Evolutionary conservation across 2,329 filamentous ascomycete species (phyloP).

Genomic region (Microcyclospora tardicrescens): DNA sequence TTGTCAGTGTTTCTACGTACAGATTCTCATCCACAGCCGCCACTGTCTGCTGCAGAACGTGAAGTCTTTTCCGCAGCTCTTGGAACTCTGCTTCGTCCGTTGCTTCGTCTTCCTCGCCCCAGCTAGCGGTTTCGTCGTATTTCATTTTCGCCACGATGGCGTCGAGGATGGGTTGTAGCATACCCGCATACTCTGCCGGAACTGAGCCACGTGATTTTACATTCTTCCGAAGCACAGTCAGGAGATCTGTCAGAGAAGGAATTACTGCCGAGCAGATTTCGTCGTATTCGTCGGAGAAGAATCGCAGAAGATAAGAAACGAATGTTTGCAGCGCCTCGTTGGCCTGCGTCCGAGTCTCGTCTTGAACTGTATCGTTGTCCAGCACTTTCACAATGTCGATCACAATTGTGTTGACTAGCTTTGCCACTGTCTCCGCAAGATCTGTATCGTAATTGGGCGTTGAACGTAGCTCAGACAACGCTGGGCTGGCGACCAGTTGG

Average conservation of each 20-base stretch:
- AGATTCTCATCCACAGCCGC: conserved; percentile 77
- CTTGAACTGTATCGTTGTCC: conserved; percentile 52
- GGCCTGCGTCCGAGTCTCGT: conserved; percentile 57
- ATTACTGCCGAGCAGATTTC: conserved; percentile 96
- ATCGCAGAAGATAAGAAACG: conserved; percentile 74
- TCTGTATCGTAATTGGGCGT: conserved; percentile 89
- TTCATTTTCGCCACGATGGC: conserved; percentile 93
- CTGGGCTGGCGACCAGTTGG: conserved; percentile 72
- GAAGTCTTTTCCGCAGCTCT: conserved; percentile 78
- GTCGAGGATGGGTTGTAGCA: conserved; percentile 78
- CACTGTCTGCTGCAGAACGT: conserved; percentile 83
- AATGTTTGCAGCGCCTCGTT: conserved; percentile 74
- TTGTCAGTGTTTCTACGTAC: conserved; percentile 79
- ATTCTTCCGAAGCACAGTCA: conserved; percentile 79
- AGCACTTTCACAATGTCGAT: conserved; percentile 78
- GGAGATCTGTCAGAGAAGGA: conserved; percentile 78
- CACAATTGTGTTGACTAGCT: conserved; percentile 82
- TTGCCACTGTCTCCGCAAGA: conserved; percentile 85
- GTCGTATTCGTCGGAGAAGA: conserved; percentile 96
- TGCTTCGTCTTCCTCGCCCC: conserved; percentile 88
- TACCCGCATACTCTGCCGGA: conserved; percentile 62
- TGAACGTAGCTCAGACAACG: conserved; percentile 63
- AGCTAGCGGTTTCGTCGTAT: conserved; percentile 86
- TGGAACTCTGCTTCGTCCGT: conserved; percentile 97
- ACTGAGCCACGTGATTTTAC: conserved; percentile 49